Evolutionary conservation across 352 stramenopile genomes (phyloP).

Genomic region (Achlya hypogyna): DNA sequence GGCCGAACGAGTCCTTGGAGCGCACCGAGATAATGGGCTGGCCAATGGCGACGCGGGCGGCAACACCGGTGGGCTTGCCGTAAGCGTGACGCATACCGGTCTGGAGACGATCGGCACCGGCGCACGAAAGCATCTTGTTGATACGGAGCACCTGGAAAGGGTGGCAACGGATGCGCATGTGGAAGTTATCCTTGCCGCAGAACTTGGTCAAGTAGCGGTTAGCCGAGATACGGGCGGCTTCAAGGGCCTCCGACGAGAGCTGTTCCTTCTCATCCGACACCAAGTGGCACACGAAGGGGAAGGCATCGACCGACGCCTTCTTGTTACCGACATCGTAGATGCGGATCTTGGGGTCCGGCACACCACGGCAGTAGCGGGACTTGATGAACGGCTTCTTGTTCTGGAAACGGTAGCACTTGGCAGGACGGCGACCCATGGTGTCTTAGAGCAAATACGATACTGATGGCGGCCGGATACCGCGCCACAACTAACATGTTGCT

Average conservation of each 20-base stretch:
- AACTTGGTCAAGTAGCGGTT: constrained; percentile 99
- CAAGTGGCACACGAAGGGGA: constrained; percentile 97
- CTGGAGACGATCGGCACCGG: constrained; percentile 96
- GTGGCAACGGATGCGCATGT: constrained; percentile 98
- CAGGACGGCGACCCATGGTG: constrained; percentile 86
- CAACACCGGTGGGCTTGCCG: constrained; percentile 96
- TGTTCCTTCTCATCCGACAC: constrained; percentile 90
- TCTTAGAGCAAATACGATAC: constrained; percentile 12
- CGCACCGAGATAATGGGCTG: constrained; percentile 97
- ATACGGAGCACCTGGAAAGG: constrained; percentile 99
- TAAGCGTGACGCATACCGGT: constrained; percentile 99
- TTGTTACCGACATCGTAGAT: constrained; percentile 99
- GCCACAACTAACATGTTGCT: no score
- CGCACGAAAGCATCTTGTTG: constrained; percentile 99
- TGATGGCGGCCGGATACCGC: background rate
- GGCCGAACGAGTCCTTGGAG: constrained; percentile 92
- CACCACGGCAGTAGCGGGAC: constrained; percentile 98
- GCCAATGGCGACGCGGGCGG: constrained; percentile 97
- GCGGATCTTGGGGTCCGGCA: constrained; percentile 94
- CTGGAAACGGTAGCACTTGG: constrained; percentile 99
- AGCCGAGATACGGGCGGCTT: constrained; percentile 96
- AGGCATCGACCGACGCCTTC: constrained; percentile 96
- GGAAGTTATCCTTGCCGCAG: constrained; percentile 98
- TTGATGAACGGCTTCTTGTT: constrained; percentile 99
- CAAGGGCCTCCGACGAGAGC: constrained; percentile 96